Evolutionary conservation across 176 grass and related monocot genomes (phyloP), one percentile per base, ranked within the genome.

Genomic region (Themeda triandra): DNA sequence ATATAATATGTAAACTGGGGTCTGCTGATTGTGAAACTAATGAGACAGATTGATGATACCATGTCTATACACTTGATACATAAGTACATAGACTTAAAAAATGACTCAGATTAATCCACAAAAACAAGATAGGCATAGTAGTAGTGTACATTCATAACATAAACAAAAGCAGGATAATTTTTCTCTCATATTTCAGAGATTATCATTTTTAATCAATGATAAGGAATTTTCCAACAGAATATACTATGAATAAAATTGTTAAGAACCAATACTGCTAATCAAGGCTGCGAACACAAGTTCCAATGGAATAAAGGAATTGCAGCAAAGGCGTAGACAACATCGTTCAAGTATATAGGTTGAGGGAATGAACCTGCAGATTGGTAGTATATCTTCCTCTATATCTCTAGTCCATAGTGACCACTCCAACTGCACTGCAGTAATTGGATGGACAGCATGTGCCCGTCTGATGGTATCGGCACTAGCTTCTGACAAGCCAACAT

Each of bases 361-460:
- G 41, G 30, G 19, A 12, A 84, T 35, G 68, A 85, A 98, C 95
- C 89, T 91, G 95, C 95, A 98, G 33, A 98, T 76, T 41, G 92
- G 91, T n/a, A 93, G 78, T 71, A 98, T 91, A 32, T 90, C 82
- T 48, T 89, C 89, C 72, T 95, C 95, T 85, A 95, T 90, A 63
- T 93, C 93, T 65, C 91, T 89, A 62, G 96, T 93, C 93, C 91
- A 93, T 10, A 93, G 77, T 45, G 93, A 98, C 87, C 89, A 98
- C 77, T 93, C 91, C 64, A 95, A 87, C 75, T 98, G 91, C 27
- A 93, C 82, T 3, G 87, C 87, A 27, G 82, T 92, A 56, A 98
- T 85, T 17, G 96, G 93, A 87, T 98, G 91, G 86, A 98, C 85
- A 67, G 83, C 87, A 45, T 98, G 93, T 23, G 91, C 93, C 66